phyloP scores from a whole-genome alignment of 805 yeast genomes.

The Schwanniomyces pseudopolymorphus region DNA sequence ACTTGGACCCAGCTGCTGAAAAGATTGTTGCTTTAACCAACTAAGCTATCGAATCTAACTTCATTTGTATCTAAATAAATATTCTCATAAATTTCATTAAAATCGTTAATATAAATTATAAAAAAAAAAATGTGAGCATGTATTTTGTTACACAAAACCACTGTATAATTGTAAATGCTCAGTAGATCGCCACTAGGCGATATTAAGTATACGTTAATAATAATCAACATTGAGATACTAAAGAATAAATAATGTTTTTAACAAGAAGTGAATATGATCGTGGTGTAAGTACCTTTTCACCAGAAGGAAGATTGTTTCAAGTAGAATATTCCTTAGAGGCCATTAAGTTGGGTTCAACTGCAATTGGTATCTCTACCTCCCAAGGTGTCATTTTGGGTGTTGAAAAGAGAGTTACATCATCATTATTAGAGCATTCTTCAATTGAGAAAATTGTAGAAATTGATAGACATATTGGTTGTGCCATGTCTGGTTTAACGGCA shows the following conservation, averaged over 20 bases:
- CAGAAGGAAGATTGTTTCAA: conserved; percentile 97
- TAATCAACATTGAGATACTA: not conserved
- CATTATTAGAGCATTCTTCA: conserved; percentile 85
- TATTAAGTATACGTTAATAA: not conserved
- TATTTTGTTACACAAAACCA: conserved; percentile 5
- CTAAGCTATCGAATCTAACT: conserved; percentile 9
- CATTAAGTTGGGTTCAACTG: conserved; percentile 94
- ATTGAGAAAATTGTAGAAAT: conserved; percentile 96
- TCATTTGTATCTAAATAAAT: not conserved
- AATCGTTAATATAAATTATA: conserved; percentile 1
- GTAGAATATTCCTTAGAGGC: conserved; percentile 98
- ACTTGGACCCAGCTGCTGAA: conserved; percentile 96
- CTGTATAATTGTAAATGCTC: not conserved
- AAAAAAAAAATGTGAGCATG: not conserved
- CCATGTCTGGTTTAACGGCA: conserved; percentile 98
- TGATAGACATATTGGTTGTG: conserved; percentile 93
- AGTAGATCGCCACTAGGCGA: not conserved
- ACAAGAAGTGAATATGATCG: conserved; percentile 99
- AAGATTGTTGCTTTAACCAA: conserved; percentile 78
- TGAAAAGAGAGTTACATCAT: conserved; percentile 93
- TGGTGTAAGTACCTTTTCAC: conserved; percentile 97
- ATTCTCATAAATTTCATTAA: conserved; percentile 2
- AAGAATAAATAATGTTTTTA: conserved; percentile 64
- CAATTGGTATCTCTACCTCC: conserved; percentile 92
- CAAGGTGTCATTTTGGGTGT: conserved; percentile 97